These are phyloP conservation scores for Botrytis paeoniae DNA, from an alignment of 2,329 filamentous ascomycete genomes.

Conservation along the genomic window DNA sequence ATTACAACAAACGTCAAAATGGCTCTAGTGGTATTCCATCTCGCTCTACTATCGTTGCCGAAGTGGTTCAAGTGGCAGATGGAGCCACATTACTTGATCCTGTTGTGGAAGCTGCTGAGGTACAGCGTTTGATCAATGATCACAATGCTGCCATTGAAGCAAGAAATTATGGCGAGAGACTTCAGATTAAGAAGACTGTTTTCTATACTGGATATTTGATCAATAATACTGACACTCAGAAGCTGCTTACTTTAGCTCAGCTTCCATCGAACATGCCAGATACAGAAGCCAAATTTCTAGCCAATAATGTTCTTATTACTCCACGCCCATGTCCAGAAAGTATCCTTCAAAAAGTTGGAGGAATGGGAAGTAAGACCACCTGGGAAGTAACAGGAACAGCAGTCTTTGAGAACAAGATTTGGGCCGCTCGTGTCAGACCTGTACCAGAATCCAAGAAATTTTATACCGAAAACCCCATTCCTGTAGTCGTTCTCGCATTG, in stretches of 20 bases:
- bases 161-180: constrained; percentile 43
- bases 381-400: constrained; percentile 82
- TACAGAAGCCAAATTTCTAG: constrained; percentile 74
- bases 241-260: constrained; percentile 66
- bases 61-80: constrained; percentile 85
- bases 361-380: constrained; percentile 75
- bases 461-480: constrained; percentile 76
- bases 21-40: constrained; percentile 49
- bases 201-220: constrained; percentile 94
- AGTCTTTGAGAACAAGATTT: constrained; percentile 74
- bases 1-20: constrained; percentile 63
- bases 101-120: constrained; percentile 73
- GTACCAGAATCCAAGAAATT: constrained; percentile 63
- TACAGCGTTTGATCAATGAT: constrained; percentile 84
- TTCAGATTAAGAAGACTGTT: constrained; percentile 80
- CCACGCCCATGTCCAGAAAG: constrained; percentile 69
- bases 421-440: constrained; percentile 79
- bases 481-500: constrained; percentile 79
- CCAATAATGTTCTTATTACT: constrained; percentile 88
- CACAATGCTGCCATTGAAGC: constrained; percentile 66
- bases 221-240: constrained; percentile 65
- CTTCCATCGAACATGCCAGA: constrained; percentile 61
- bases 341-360: constrained; percentile 80
- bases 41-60: constrained; percentile 65
- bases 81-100: constrained; percentile 71